Evolutionary conservation across 352 stramenopile species (phyloP), one percentile per base, ranked within the genome.

Genomic region (Phytophthora palmivora): DNA sequence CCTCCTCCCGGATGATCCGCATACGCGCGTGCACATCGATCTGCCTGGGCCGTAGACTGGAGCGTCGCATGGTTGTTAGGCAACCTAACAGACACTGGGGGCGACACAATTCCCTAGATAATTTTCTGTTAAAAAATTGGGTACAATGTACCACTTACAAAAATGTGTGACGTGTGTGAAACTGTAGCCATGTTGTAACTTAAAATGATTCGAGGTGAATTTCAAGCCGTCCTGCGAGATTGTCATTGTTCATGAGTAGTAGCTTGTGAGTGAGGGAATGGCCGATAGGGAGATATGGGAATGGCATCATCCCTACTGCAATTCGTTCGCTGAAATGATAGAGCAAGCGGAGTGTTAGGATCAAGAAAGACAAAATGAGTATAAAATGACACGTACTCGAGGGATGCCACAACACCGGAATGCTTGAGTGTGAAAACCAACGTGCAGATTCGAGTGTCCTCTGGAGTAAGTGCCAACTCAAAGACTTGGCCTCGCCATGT

Each of bases 1-100:
- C 84, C 63, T 92, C 84, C 33, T 82, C 79, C 34, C 87, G 88
- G 50, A 96, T 86, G 61, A 96, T 85, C 44, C 77, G 78, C 74
- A 97, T 94, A 49, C 77, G 82, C 71, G 87, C 84, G 65, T 97
- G 86, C 38, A 96, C 67, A 59, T 97, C 89, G 71, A 97, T 91
- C 72, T 94, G 87, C 48, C 89, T 85, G 54, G 89, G 88, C 19
- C 87, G 79, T 45, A 96, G 74, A 67, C 84, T 97, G 72, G 90
- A 86, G 47, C 89, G 86, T 24, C 86, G 81, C 83, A 94, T 94
- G 16, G 3, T 63, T 12, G 16, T 19, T 47, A 44, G 37, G 12
- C 30, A 21, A 58, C 30, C n/a, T n/a, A n/a, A n/a, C n/a, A n/a
- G 58, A 58, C 36, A 58, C 45, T 32, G 54, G 15, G 52, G 39